phyloP scores from a whole-genome alignment of 441 rosid species.

The Adansonia madagascariensis region DNA sequence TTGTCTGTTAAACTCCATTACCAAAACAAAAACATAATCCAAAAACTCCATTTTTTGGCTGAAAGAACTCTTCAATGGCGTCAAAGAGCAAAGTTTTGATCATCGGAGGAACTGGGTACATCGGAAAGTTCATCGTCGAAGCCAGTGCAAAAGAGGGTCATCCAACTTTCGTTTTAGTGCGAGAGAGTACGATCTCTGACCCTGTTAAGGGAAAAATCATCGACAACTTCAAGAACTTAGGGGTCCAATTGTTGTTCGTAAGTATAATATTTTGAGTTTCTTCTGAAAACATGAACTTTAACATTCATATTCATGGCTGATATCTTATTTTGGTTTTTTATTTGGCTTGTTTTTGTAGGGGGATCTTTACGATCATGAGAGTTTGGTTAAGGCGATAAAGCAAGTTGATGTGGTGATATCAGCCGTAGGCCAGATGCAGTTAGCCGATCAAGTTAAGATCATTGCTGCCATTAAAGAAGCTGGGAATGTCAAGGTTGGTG shows the following conservation, averaged over 20 bases:
- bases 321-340: neutral
- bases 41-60: neutral
- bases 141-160: slow-evolving; percentile 53
- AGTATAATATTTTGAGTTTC: slow-evolving; percentile 4
- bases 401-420: slow-evolving; percentile 69
- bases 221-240: slow-evolving; percentile 49
- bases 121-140: slow-evolving; percentile 56
- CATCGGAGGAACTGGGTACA: slow-evolving; percentile 67
- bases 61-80: slow-evolving; percentile 31
- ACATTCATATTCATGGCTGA: neutral
- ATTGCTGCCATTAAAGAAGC: slow-evolving; percentile 62
- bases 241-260: slow-evolving; percentile 51
- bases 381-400: slow-evolving; percentile 55
- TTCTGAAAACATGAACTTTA: too few species aligned
- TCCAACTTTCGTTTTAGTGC: slow-evolving; percentile 53
- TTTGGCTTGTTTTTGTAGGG: slow-evolving; percentile 37
- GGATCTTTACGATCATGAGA: slow-evolving; percentile 49
- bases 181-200: slow-evolving; percentile 47
- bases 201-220: slow-evolving; percentile 49
- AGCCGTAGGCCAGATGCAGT: slow-evolving; percentile 44
- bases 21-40: neutral
- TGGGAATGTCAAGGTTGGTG: slow-evolving; percentile 59
- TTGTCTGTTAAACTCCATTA: neutral
- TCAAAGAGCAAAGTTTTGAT: slow-evolving; percentile 55
- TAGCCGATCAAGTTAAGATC: slow-evolving; percentile 53